A percentile compares a stretch with the other conserved stretches of the same genome.
phyloP scores from a whole-genome alignment of 2,329 filamentous ascomycete species.

The Trichoderma pleuroti region DNA sequence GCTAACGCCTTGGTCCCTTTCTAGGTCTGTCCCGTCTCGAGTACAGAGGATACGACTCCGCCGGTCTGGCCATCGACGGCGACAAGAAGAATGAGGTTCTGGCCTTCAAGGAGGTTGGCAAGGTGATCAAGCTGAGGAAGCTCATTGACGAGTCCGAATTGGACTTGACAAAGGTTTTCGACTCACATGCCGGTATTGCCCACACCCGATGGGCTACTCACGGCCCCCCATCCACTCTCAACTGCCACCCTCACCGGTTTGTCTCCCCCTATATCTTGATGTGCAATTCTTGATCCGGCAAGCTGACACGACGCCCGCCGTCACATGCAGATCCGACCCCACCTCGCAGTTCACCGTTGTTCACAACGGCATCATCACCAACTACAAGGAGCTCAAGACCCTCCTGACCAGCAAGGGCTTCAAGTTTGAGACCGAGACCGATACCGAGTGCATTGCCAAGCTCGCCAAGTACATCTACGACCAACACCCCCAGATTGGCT shows the following conservation, averaged over 20 bases:
- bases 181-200: slow-evolving; percentile 97
- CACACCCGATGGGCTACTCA: slow-evolving; percentile 99
- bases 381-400: slow-evolving; percentile 99
- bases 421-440: slow-evolving; percentile 98
- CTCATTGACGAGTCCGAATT: slow-evolving; percentile 81
- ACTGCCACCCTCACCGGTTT: slow-evolving; percentile 98
- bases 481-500: slow-evolving; percentile 88
- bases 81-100: slow-evolving; percentile 98
- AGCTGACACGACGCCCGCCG: slow-evolving; percentile 16
- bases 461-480: slow-evolving; percentile 98
- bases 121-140: slow-evolving; percentile 93
- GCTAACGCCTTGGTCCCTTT: slow-evolving; percentile 24
- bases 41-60: slow-evolving; percentile 98
- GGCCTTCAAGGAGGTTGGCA: slow-evolving; percentile 98
- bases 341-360: slow-evolving; percentile 96
- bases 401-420: slow-evolving; percentile 92
- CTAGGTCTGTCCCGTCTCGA: slow-evolving; percentile 89
- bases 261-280: slow-evolving; percentile 25
- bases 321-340: slow-evolving; percentile 71
- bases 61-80: slow-evolving; percentile 90
- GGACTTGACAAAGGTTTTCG: slow-evolving; percentile 89
- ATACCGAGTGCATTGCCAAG: slow-evolving; percentile 99
- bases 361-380: slow-evolving; percentile 99
- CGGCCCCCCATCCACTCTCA: slow-evolving; percentile 85
- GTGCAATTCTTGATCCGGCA: not conserved